Base-by-base conservation (phyloP, 1,284 basidiomycete species). In the Marasmius sp. region DNA sequence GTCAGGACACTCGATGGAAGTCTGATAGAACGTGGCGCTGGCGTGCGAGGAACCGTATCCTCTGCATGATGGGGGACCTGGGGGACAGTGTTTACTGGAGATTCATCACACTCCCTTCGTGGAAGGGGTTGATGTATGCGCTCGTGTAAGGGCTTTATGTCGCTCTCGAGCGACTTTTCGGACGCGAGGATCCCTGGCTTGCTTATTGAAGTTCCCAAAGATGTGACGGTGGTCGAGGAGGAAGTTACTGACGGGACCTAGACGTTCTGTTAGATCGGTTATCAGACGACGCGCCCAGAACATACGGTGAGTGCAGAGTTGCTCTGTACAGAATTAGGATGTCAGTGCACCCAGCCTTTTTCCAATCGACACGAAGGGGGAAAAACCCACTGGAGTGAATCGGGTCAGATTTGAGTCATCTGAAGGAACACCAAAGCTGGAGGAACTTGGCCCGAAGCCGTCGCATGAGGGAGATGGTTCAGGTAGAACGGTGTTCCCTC, bases 391-490 rank as follows among this genome's bases (percentile, higher is more conserved):
- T 56, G 63, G 65, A 34, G 65, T 67, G 58, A 68, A 66, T 47
- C 61, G 68, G 9, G 68, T 72, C 56, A 72, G 57, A 38, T 67
- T 62, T 9, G 70, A 72, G 49, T 63, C 70, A 58, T 70, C 53
- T 8, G 65, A 67, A 5, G 65, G 59, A 7, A 57, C 11, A 41
- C 54, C 14, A 20, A 22, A 48, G 20, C 48, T 50, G 10, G 56
- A 58, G 57, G 20, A 33, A 36, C 34, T 33, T 27, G 22, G 16
- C 12, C 11, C 45, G 8, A 58, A 33, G 33, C 43, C 53, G 39
- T 55, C 57, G n/a, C 43, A 16, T 20, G 57, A 62, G n/a, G 54
- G n/a, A 36, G 45, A 11, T 37, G 61, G 59, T 6, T 12, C 37
- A 27, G 51, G 51, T 18, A 36, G 34, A 34, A n/a, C 11, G 20